These are phyloP conservation scores for Hygrophoropsis aurantiaca DNA, from an alignment of 768 basidiomycete genomes.

Conservation along the genomic window DNA sequence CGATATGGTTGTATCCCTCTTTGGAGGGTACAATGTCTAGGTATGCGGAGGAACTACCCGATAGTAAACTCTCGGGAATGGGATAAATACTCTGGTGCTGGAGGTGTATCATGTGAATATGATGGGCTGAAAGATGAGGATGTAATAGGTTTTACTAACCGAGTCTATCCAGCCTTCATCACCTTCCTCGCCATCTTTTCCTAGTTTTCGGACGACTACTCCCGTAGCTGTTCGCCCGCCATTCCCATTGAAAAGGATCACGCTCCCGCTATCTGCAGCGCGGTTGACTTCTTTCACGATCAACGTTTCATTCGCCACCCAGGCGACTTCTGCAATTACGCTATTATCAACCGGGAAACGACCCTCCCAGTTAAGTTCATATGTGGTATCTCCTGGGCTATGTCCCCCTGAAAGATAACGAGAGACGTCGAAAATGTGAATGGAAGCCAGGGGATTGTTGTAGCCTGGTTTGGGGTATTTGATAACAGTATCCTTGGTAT, in stretches of 20 bases:
- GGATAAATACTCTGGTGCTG: constrained; percentile 67
- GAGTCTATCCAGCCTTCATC: constrained; percentile 95
- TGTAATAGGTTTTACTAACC: constrained; percentile 43
- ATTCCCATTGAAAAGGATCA: constrained; percentile 60
- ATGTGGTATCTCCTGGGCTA: constrained; percentile 37
- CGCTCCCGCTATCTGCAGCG: constrained; percentile 76
- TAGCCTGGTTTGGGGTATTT: constrained; percentile 90
- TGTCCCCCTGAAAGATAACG: constrained; percentile 42
- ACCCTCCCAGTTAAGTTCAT: constrained; percentile 66
- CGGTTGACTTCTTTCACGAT: constrained; percentile 88
- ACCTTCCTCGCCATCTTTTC: constrained; percentile 79
- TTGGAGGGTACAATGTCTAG: constrained; percentile 84
- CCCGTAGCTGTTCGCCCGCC: constrained; percentile 37
- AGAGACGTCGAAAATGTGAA: constrained; percentile 79
- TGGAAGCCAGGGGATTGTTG: constrained; percentile 81
- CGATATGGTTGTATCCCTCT: constrained; percentile 90
- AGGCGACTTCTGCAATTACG: constrained; percentile 79
- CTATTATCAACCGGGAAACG: constrained; percentile 59
- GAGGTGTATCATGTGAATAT: constrained; percentile 10
- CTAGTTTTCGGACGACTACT: constrained; percentile 71
- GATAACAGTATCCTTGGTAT: constrained; percentile 63
- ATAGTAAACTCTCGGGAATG: constrained; percentile 45
- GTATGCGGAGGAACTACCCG: constrained; percentile 61
- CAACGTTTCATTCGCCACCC: constrained; percentile 76
- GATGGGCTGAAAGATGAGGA: constrained; percentile 4